phyloP scores from a whole-genome alignment of 78 protist genomes.

The Pigoraptor vietnamica region DNA sequence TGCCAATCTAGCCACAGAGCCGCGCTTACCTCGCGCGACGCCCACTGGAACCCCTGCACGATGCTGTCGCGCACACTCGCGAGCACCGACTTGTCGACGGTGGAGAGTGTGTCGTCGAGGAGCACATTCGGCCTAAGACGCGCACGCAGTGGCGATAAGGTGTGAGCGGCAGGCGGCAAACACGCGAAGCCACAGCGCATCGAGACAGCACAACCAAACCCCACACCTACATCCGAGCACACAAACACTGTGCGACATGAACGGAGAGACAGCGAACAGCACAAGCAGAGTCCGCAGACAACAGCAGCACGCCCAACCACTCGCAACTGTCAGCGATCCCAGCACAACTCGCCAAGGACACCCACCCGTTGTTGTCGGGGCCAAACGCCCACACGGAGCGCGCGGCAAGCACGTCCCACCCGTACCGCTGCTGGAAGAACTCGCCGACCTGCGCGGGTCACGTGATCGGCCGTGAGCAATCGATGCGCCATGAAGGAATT shows the following conservation, averaged over 20 bases:
- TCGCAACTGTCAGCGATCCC: neutral
- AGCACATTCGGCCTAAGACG: slow-evolving; percentile 83
- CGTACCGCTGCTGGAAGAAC: slow-evolving; percentile 75
- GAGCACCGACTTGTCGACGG: slow-evolving; percentile 68
- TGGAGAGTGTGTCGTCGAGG: slow-evolving; percentile 85
- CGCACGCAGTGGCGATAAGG: neutral
- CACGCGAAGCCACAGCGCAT: neutral
- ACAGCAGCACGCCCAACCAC: no score
- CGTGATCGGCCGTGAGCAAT: no score
- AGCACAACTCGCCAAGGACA: neutral
- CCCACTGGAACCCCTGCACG: slow-evolving; percentile 97
- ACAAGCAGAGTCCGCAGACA: no score
- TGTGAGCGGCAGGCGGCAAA: no score
- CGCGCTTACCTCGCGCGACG: slow-evolving; percentile 78
- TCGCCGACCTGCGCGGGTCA: slow-evolving; percentile 17
- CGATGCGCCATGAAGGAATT: neutral
- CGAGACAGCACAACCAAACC: neutral
- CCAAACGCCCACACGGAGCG: slow-evolving; percentile 96
- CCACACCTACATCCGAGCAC: no score
- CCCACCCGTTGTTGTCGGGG: slow-evolving; percentile 53
- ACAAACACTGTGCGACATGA: no score
- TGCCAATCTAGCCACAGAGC: no score
- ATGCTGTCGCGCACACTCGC: slow-evolving; percentile 43
- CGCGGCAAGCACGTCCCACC: slow-evolving; percentile 94
- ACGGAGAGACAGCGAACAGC: no score